Base-by-base conservation (phyloP, 768 basidiomycete genomes). In the Rhizopogon roseolus region DNA sequence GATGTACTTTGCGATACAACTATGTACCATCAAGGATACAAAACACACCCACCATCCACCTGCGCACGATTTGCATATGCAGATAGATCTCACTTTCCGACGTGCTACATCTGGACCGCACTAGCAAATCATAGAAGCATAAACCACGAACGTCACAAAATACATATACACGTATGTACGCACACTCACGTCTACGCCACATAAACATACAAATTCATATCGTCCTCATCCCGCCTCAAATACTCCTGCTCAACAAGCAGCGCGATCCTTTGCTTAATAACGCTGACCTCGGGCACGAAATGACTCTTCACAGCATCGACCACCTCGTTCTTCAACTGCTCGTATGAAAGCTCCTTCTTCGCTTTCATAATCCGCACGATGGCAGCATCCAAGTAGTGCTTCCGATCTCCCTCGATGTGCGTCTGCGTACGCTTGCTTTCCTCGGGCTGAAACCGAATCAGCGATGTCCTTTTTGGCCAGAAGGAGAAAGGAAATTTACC, bases 361-460 rank as follows among this genome's bases (percentile, higher is more conserved):
- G 84, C 85, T 68, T 98, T 98, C 93, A 98, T 95, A 63, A 96
- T 84, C 6, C 97, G 86, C 34, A 99, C 96, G 61, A 99, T 95
- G 19, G 95, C 95, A 0, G 94, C 93, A 60, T 98, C 93, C 11
- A 99, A 76, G 54, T 86, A 84, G 62, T 86, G 81, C 57, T 86
- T 85, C 56, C 97, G 83, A 68, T 98, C 93, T 32, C 85, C 83
- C 59, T 95, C 90, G 38, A 99, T 92, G 41, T 86, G 80, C 2
- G 78, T 79, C 62, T 92, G 90, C 5, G 93, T 95, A 53, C 84
- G 81, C 55, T 81, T 80, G 22, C 86, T 81, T 71, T 99, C 96
- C 64, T 98, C 95, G 38, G 82, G 79, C 93, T 93, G 59, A 16
- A 22, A 25, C 25, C 40, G 49, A 27, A 29, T 41, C 51, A 36